phyloP scores from a whole-genome alignment of 192 early-diverging fungal genomes.

The Phlyctochytrium bullatum region DNA sequence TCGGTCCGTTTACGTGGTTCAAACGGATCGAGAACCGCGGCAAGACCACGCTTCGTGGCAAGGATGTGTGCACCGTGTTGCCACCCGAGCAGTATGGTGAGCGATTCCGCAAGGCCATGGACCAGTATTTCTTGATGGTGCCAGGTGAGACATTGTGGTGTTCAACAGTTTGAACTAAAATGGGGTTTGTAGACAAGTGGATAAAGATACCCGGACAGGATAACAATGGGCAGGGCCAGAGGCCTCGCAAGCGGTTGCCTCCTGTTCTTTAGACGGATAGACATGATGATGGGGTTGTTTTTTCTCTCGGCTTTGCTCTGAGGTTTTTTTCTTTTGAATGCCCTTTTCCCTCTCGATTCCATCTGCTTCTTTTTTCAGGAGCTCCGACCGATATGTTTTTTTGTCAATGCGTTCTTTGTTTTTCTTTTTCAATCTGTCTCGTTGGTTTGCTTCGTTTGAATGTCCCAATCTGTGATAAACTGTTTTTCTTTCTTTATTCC shows the following conservation, averaged over 20 bases:
- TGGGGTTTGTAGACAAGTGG: constrained; percentile 1
- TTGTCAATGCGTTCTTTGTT: too few species aligned
- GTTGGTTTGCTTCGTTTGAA: too few species aligned
- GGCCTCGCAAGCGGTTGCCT: not conserved
- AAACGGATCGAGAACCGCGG: constrained; percentile 54
- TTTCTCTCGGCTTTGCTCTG: too few species aligned
- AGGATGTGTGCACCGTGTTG: constrained; percentile 36
- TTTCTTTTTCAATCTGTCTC: too few species aligned
- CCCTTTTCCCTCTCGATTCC: too few species aligned
- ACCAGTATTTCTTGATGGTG: constrained; percentile 35
- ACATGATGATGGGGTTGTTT: not conserved
- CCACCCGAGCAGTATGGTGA: constrained; percentile 38
- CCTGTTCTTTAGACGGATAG: constrained; percentile 1
- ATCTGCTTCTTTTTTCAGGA: too few species aligned
- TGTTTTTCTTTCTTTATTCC: too few species aligned
- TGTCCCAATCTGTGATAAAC: too few species aligned
- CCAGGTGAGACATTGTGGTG: not conserved
- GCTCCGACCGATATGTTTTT: too few species aligned
- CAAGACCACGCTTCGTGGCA: constrained; percentile 59
- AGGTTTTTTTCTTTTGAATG: too few species aligned
- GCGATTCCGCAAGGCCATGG: constrained; percentile 46
- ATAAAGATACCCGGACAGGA: not conserved
- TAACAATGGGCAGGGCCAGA: not conserved
- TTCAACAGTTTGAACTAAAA: not conserved
- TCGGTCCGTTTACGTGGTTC: constrained; percentile 46